Conservation (phyloP, 176 grass and related monocot genomes). For the Bromus sterilis region DNA sequence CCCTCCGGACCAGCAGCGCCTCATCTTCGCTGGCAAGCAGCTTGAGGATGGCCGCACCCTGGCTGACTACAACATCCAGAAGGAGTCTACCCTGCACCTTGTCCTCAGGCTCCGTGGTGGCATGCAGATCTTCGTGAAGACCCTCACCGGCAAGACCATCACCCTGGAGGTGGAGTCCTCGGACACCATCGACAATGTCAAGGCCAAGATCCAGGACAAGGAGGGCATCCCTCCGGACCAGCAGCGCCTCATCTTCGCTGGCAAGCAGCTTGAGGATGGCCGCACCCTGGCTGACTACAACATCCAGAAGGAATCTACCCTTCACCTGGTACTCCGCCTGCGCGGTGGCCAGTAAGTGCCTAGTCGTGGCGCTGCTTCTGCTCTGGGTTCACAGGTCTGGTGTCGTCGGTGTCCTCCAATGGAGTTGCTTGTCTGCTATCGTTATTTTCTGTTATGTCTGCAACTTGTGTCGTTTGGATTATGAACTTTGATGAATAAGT, state of each 20-base stretch:
- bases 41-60: slow-evolving; percentile 73
- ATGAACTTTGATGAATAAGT: no score
- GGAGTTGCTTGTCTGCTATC: neutral
- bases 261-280: slow-evolving; percentile 63
- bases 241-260: slow-evolving; percentile 53
- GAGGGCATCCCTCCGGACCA: slow-evolving; percentile 64
- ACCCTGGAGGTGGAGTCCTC: slow-evolving; percentile 43
- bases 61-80: slow-evolving; percentile 85
- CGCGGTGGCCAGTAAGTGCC: slow-evolving; percentile 16
- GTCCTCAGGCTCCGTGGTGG: slow-evolving; percentile 62
- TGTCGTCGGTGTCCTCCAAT: neutral
- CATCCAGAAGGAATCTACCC: slow-evolving; percentile 80
- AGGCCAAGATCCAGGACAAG: slow-evolving; percentile 69
- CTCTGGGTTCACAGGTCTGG: neutral
- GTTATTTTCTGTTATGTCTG: no score
- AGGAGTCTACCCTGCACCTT: slow-evolving; percentile 73
- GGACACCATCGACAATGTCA: slow-evolving; percentile 50
- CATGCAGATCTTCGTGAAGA: slow-evolving; percentile 58
- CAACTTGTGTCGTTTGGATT: no score
- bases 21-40: slow-evolving; percentile 74
- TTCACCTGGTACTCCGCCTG: no score
- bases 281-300: slow-evolving; percentile 63
- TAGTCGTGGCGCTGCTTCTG: neutral
- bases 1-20: slow-evolving; percentile 58
- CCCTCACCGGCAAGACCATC: slow-evolving; percentile 55